A percentile compares a stretch with the other conserved stretches of the same genome.
Evolutionary conservation across 164 flowering plant species (phyloP).

Genomic region (Tetracentron sinense): DNA sequence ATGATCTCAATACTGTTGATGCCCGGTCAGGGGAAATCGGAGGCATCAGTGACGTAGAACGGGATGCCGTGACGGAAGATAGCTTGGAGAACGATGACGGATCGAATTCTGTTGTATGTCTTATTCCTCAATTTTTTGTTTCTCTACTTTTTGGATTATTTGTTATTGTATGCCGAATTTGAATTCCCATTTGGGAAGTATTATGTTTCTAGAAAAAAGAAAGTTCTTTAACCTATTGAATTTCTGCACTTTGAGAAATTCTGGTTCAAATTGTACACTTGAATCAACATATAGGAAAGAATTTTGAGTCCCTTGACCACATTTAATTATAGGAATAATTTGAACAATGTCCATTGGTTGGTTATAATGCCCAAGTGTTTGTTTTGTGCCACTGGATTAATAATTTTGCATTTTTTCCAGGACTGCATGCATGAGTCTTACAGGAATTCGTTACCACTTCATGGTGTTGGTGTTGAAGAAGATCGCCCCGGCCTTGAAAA

Average conservation of each 20-base stretch:
- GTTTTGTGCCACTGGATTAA: no score
- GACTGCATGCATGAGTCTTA: constrained; percentile 75
- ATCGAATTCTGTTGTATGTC: constrained; percentile 52
- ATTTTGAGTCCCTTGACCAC: not conserved
- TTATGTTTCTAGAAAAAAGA: no score
- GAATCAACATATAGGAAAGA: not conserved
- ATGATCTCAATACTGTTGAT: constrained; percentile 68
- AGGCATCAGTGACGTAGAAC: constrained; percentile 40
- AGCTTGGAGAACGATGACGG: constrained; percentile 54
- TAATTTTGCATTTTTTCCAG: no score
- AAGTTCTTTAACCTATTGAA: not conserved
- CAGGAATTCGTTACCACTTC: constrained; percentile 55
- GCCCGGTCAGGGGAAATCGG: constrained; percentile 38
- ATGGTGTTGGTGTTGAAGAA: constrained; percentile 62
- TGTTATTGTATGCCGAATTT: not conserved
- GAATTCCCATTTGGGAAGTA: not conserved
- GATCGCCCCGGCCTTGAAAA: constrained; percentile 61
- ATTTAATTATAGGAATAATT: not conserved
- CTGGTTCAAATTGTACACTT: not conserved
- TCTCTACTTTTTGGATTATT: not conserved
- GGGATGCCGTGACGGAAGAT: constrained; percentile 45
- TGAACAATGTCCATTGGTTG: not conserved
- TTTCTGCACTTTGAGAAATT: not conserved
- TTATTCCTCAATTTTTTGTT: not conserved
- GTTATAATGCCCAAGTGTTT: no score